Conservation (phyloP, 2,329 filamentous ascomycete genomes). For the Fusarium buharicum region DNA sequence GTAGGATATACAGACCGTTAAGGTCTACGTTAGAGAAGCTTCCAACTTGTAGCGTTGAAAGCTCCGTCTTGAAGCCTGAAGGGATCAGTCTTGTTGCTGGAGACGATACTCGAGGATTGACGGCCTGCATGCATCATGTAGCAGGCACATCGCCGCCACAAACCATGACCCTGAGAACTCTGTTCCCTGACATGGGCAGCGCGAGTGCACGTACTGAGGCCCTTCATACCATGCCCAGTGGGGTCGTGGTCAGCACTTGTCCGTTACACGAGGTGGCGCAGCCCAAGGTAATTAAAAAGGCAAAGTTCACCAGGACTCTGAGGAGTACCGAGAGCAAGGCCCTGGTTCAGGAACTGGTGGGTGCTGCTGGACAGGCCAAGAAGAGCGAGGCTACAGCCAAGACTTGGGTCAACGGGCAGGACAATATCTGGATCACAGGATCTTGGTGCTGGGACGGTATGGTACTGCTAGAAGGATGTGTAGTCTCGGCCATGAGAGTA, state of each 20-base stretch:
- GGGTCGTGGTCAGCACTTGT: constrained; percentile 64
- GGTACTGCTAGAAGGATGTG: constrained; percentile 70
- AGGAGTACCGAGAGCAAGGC: constrained; percentile 60
- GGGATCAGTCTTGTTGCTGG: constrained; percentile 15
- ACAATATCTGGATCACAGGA: constrained; percentile 65
- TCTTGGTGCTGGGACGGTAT: constrained; percentile 74
- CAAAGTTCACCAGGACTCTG: constrained; percentile 63
- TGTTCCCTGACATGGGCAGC: constrained; percentile 43
- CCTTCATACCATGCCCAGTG: constrained; percentile 61
- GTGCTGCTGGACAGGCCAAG: constrained; percentile 18
- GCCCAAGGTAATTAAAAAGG: constrained; percentile 55
- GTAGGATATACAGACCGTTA: constrained; percentile 59
- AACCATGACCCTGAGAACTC: constrained; percentile 51
- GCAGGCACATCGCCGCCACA: constrained; percentile 45
- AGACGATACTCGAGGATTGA: constrained; percentile 3
- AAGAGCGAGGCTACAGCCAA: constrained; percentile 38
- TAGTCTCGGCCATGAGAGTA: constrained; percentile 67
- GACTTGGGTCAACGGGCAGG: constrained; percentile 63
- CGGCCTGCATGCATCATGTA: constrained; percentile 45
- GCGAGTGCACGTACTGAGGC: constrained; percentile 58
- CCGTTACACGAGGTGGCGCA: constrained; percentile 54
- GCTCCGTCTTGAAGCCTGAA: constrained; percentile 53
- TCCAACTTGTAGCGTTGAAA: constrained; percentile 60
- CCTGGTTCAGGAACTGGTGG: constrained; percentile 60
- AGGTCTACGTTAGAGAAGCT: constrained; percentile 53